Conservation (phyloP, 75 land plant species). For the Azolla pinnata region DNA sequence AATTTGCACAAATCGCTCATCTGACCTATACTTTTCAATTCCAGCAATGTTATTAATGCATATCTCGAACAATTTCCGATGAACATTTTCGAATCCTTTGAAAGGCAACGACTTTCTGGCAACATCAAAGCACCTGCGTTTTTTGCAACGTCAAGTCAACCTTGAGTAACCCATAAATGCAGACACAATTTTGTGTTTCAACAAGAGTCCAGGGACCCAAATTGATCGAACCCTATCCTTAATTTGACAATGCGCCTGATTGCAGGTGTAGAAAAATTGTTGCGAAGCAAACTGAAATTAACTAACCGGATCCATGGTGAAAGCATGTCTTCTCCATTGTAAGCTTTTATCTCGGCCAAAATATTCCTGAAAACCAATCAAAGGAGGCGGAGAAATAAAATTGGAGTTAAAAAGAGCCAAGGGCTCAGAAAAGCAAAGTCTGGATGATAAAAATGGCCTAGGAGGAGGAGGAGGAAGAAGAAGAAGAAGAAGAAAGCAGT, state of each 20-base stretch:
- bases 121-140: slow-evolving; percentile 30
- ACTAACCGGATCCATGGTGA: slow-evolving; percentile 26
- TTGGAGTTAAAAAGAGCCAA: neutral
- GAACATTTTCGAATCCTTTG: slow-evolving; percentile 6
- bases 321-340: slow-evolving; percentile 21
- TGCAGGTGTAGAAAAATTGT: neutral
- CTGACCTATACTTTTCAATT: slow-evolving; percentile 38
- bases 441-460: too few species aligned
- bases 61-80: slow-evolving; percentile 25
- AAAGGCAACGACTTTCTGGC: slow-evolving; percentile 12
- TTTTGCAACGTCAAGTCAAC: too few species aligned
- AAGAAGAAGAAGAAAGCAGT: too few species aligned
- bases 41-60: slow-evolving; percentile 42
- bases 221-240: neutral
- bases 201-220: neutral
- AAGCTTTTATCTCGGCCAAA: slow-evolving; percentile 15
- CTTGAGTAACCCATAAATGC: neutral
- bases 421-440: too few species aligned
- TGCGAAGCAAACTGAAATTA: neutral
- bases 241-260: neutral
- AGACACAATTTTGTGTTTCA: neutral
- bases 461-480: too few species aligned
- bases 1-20: slow-evolving; percentile 53
- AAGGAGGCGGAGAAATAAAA: neutral
- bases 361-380: slow-evolving; percentile 14